Evolutionary conservation across 202 grass and related monocot genomes (phyloP), one percentile per base, ranked within the genome.

Genomic region (Brachypodium distachyon): DNA sequence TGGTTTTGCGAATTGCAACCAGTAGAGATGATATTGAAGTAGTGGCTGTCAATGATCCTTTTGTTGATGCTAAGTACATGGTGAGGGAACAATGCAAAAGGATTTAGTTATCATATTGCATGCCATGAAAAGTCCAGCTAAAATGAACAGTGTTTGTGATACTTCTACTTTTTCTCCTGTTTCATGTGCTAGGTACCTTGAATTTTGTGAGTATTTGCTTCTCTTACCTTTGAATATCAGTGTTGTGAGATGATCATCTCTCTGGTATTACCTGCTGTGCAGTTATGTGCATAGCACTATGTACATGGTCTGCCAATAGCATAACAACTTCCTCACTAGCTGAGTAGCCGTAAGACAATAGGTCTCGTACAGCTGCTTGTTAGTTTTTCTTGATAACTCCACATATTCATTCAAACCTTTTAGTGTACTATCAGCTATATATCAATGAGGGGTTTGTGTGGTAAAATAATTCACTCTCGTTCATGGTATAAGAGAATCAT

Each of bases 11-110:
- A 75, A 92, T 99, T 72, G 96, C 96, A 67, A 89, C 85, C 38
- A 77, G 79, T 38, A 91, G 91, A 88, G 95, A 97, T 55, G 89
- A 94, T 77, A 83, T 99, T 87, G 92, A 99, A 85, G 87, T 99
- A 75, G 96, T 99, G 14, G 92, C 96, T 81, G 89, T 99, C 40
- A 99, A 99, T 70, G 96, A 99, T 87, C 96, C 96, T 76, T 99
- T 99, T 34, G 75, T 99, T 33, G 91, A 99, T 90, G 89, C 96
- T 52, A 95, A 99, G 32, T 99, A 99, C 83, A 99, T 99, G 96
- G 96, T 99, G 87, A 70, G 81, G 55, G 52, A 73, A 46, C 58
- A 69, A 17, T 9, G 12, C 41, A 33, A 48, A 59, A 37, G 49
- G 32, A 70, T 70, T 38, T 77, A 12, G 1, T 39, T 59, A 37